Percentiles rank a stretch among this genome's conserved stretches.
These are phyloP conservation scores for Candida multigemmis DNA, from an alignment of 805 yeast species.

Conservation along the genomic window DNA sequence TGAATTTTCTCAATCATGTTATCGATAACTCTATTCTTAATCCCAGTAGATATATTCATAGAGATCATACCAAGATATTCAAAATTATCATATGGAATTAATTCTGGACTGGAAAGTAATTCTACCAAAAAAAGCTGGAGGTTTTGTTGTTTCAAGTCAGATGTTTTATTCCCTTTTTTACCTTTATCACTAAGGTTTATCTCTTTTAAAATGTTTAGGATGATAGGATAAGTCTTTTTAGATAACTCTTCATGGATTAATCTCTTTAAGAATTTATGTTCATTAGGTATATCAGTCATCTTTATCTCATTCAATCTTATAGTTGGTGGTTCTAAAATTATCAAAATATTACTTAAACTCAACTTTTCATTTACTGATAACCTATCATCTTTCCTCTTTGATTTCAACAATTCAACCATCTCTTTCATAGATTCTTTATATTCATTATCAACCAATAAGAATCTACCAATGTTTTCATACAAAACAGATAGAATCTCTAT, in stretches of 20 bases:
- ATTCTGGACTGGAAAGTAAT: constrained; percentile 52
- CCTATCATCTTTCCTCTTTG: constrained; percentile 37
- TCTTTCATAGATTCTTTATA: constrained; percentile 51
- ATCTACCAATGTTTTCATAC: constrained; percentile 67
- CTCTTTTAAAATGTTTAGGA: constrained; percentile 22
- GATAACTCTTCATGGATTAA: constrained; percentile 46
- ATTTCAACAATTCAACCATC: constrained; percentile 49
- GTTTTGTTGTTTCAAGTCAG: no score
- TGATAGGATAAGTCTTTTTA: constrained; percentile 12
- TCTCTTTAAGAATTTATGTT: constrained; percentile 16
- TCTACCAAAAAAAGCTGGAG: constrained; percentile 19
- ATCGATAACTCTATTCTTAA: constrained; percentile 41
- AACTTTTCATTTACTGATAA: constrained; percentile 47
- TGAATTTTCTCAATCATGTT: constrained; percentile 52
- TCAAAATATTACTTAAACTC: constrained; percentile 48
- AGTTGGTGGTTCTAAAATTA: constrained; percentile 48
- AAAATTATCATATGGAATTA: constrained; percentile 50
- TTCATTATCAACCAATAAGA: constrained; percentile 48
- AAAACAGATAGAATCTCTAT: constrained; percentile 62
- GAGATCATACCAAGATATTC: constrained; percentile 1
- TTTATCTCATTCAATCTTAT: constrained; percentile 8
- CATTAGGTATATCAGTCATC: constrained; percentile 21
- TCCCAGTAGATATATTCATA: constrained; percentile 8
- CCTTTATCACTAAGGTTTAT: no score
- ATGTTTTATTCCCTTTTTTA: no score